Percentiles rank a stretch among this genome's conserved stretches.
Evolutionary conservation across 768 basidiomycete species (phyloP).

Genomic region (Trametes cubensis): DNA sequence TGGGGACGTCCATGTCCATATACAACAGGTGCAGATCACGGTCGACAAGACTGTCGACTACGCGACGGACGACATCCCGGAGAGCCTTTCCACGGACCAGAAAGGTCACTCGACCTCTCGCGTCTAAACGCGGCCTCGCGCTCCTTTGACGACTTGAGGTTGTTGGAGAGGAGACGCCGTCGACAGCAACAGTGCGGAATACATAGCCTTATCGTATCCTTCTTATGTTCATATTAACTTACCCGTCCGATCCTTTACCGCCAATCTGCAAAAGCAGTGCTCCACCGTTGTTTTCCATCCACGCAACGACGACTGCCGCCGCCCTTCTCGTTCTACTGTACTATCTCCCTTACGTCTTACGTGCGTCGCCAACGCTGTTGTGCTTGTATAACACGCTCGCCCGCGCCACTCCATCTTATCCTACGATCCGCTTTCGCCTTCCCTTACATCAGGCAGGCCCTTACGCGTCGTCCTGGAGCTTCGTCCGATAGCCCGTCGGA

Average conservation of each 20-base stretch:
- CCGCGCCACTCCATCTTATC: neutral
- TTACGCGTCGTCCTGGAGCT: neutral
- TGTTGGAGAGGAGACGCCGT: too few species aligned
- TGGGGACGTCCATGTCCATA: neutral
- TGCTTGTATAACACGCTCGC: slow-evolving; percentile 2
- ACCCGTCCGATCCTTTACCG: slow-evolving; percentile 1
- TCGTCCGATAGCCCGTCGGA: slow-evolving; percentile 1
- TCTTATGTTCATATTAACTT: neutral
- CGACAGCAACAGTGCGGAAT: neutral
- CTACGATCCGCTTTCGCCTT: neutral
- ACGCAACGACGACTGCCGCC: too few species aligned
- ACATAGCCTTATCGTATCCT: neutral
- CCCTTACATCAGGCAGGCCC: neutral
- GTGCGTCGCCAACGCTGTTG: slow-evolving; percentile 7
- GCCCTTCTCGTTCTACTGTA: neutral
- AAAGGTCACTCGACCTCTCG: slow-evolving; percentile 2
- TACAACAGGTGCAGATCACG: slow-evolving; percentile 29
- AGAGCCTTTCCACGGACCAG: slow-evolving; percentile 10
- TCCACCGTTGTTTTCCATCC: too few species aligned
- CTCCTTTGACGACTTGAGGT: neutral
- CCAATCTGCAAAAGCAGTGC: neutral
- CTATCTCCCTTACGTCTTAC: neutral
- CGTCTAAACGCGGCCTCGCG: neutral
- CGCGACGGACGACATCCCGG: slow-evolving; percentile 26
- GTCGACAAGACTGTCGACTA: slow-evolving; percentile 34